phyloP scores from a whole-genome alignment of 2,329 filamentous ascomycete species.

The Torrubiella hemipterigena region DNA sequence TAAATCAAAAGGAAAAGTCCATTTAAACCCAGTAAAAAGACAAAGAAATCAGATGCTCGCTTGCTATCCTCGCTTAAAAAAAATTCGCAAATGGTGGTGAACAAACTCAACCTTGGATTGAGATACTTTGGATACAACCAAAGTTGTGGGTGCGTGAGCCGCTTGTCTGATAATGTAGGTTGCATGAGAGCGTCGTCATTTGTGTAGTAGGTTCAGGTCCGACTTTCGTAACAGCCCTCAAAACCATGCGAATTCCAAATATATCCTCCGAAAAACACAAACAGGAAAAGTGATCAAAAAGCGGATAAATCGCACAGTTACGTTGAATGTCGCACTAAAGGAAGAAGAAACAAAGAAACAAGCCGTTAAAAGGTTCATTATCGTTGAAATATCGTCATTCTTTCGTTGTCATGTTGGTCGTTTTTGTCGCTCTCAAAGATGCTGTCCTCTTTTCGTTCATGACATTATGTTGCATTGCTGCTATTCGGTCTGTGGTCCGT shows the following conservation, averaged over 20 bases:
- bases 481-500: constrained; percentile 30
- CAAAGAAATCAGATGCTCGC: constrained; percentile 10
- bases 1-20: constrained; percentile 5
- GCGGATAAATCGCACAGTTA: too few species aligned
- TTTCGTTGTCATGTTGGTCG: constrained; percentile 10
- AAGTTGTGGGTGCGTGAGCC: constrained; percentile 32
- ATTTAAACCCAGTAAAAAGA: constrained; percentile 10
- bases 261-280: constrained; percentile 7
- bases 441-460: constrained; percentile 18
- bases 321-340: too few species aligned
- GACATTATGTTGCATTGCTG: constrained; percentile 29
- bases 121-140: too few species aligned
- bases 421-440: constrained; percentile 22
- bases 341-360: constrained; percentile 10
- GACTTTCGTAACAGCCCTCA: too few species aligned
- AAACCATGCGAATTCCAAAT: constrained; percentile 10
- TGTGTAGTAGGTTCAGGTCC: constrained; percentile 18
- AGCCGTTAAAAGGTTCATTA: constrained; percentile 14
- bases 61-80: too few species aligned
- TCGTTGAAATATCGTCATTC: constrained; percentile 17
- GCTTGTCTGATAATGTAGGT: constrained; percentile 23
- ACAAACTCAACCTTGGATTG: too few species aligned
- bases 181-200: constrained; percentile 19
- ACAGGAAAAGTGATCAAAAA: constrained; percentile 3
- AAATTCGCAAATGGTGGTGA: constrained; percentile 14